phyloP scores from a whole-genome alignment of 495 filamentous ascomycete genomes.

The Friedmanniomyces endolithicus region DNA sequence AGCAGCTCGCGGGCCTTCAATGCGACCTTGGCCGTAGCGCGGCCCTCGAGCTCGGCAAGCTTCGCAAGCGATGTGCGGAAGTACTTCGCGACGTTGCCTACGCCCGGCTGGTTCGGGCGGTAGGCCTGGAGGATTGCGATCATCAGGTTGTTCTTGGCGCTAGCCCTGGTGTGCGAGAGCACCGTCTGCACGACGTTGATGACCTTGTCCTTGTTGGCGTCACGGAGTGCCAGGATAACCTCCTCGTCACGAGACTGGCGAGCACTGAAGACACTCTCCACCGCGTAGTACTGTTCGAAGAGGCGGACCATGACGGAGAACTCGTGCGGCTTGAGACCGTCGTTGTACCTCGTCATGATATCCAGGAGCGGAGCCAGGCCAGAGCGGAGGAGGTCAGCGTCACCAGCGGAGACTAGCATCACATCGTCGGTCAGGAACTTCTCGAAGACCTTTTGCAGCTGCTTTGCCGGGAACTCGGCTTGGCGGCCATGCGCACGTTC shows the following conservation, averaged over 20 bases:
- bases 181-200: constrained; percentile 70
- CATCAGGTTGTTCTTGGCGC: constrained; percentile 87
- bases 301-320: constrained; percentile 68
- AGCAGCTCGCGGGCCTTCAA: constrained; percentile 93
- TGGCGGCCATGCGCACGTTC: constrained; percentile 66
- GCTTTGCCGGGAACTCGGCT: constrained; percentile 85
- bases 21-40: constrained; percentile 84
- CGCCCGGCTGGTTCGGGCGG: constrained; percentile 82
- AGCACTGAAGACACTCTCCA: constrained; percentile 78
- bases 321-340: constrained; percentile 86
- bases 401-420: constrained; percentile 45
- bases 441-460: constrained; percentile 64
- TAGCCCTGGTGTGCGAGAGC: constrained; percentile 83
- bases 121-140: constrained; percentile 89
- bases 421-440: constrained; percentile 81
- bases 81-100: constrained; percentile 75
- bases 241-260: constrained; percentile 82
- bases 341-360: constrained; percentile 70
- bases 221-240: constrained; percentile 82
- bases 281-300: constrained; percentile 63
- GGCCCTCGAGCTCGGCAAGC: constrained; percentile 81
- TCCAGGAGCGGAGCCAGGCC: constrained; percentile 65
- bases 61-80: constrained; percentile 73
- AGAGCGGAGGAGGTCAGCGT: constrained; percentile 58
- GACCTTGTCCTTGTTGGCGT: constrained; percentile 91